phyloP scores from a whole-genome alignment of 495 filamentous ascomycete genomes.

The Durotheca rogersii region DNA sequence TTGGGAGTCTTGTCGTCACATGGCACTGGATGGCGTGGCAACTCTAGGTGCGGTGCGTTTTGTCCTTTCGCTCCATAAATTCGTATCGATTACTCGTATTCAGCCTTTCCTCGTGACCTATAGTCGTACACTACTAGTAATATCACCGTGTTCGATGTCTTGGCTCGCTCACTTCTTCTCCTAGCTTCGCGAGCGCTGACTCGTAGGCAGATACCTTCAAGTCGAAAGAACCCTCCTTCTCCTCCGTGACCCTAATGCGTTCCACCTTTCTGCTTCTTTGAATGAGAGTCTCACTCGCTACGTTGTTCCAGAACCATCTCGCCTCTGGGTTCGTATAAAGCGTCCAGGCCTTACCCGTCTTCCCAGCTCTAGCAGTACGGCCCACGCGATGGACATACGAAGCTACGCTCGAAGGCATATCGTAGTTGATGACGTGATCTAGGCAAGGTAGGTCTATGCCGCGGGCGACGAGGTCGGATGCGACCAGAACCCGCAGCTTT shows the following conservation, averaged over 20 bases:
- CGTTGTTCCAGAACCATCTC: constrained; percentile 81
- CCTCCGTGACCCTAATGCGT: constrained; percentile 49
- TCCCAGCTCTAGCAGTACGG: constrained; percentile 82
- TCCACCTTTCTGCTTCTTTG: constrained; percentile 41
- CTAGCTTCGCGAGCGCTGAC: constrained; percentile 54
- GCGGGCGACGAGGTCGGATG: constrained; percentile 87
- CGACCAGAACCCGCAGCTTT: constrained; percentile 72
- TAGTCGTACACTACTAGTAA: not conserved
- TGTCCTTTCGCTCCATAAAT: not conserved
- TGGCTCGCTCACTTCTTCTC: constrained; percentile 44
- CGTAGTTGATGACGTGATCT: constrained; percentile 90
- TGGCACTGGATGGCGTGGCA: too few relatives aligned
- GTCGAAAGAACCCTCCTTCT: constrained; percentile 55
- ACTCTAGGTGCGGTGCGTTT: not conserved
- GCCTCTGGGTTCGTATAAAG: constrained; percentile 75
- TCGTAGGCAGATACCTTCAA: constrained; percentile 59
- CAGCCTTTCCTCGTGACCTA: not conserved
- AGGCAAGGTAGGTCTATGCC: constrained; percentile 84
- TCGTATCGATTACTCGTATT: not conserved
- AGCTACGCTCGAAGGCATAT: constrained; percentile 75
- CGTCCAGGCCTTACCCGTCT: constrained; percentile 77
- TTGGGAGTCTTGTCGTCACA: too few relatives aligned
- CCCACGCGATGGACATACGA: constrained; percentile 93
- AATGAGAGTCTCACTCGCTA: constrained; percentile 51
- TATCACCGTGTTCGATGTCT: constrained; percentile 2